Conservation (phyloP, 768 basidiomycete species). For the Tephrocybe sp. region DNA sequence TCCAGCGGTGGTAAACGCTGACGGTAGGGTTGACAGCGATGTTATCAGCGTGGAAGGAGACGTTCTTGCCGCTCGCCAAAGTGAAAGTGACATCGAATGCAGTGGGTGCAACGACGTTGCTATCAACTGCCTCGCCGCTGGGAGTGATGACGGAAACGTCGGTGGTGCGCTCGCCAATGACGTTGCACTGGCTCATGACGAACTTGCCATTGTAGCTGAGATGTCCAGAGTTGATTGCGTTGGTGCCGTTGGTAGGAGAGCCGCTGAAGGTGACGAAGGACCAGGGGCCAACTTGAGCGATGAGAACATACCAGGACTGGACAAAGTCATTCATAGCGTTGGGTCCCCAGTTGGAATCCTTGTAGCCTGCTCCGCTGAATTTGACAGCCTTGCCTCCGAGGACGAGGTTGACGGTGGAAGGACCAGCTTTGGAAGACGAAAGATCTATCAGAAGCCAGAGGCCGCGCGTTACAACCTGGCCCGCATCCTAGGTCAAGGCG, state of each 20-base stretch:
- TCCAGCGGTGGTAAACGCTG: slow-evolving; percentile 17
- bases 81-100: slow-evolving; percentile 15
- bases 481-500: slow-evolving; percentile 43
- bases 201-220: slow-evolving; percentile 13
- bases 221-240: slow-evolving; percentile 15
- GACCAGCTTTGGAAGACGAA: slow-evolving; percentile 1
- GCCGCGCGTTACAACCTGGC: slow-evolving; percentile 33
- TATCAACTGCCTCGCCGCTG: slow-evolving; percentile 8
- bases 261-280: slow-evolving; percentile 17
- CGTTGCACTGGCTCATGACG: slow-evolving; percentile 14
- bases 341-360: slow-evolving; percentile 17
- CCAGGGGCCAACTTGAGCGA: slow-evolving; percentile 17
- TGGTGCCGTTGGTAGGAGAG: slow-evolving; percentile 10
- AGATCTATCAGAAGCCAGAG: slow-evolving; percentile 54
- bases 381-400: slow-evolving; percentile 10
- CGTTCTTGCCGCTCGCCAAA: slow-evolving; percentile 3
- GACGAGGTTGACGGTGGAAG: slow-evolving; percentile 10
- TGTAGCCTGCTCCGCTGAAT: slow-evolving; percentile 14
- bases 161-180: slow-evolving; percentile 14
- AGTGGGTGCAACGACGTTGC: slow-evolving; percentile 10
- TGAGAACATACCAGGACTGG: slow-evolving; percentile 16
- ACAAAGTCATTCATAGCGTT: slow-evolving; percentile 17
- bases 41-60: slow-evolving; percentile 15
- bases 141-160: slow-evolving; percentile 14
- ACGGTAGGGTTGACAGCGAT: slow-evolving; percentile 13